These are phyloP conservation scores for Cyclospora cayetanensis DNA, from an alignment of 169 alveolate species.

Conservation along the genomic window DNA sequence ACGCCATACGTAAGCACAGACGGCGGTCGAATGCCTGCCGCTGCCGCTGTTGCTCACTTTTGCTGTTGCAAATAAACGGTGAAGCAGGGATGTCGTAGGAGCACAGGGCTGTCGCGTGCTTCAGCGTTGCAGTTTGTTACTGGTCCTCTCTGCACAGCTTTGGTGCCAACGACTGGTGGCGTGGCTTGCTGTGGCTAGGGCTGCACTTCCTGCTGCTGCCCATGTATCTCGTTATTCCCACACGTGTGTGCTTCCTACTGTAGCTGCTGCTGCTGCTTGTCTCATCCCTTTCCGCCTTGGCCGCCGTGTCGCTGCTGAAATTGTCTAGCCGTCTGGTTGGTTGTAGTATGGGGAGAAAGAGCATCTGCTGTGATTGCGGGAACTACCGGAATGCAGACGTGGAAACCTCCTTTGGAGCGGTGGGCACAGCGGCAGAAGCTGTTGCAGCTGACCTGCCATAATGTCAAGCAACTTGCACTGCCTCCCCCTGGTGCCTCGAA, in stretches of 20 bases:
- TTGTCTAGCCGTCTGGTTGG: not conserved
- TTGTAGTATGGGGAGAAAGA: not conserved
- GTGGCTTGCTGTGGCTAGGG: not conserved
- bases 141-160: not conserved
- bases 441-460: conserved; percentile 6
- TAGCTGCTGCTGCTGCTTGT: not conserved
- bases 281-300: not conserved
- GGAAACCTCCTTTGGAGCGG: conserved; percentile 46
- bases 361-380: not conserved
- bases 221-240: not conserved
- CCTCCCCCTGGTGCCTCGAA: not conserved
- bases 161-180: not conserved
- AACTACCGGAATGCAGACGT: not conserved
- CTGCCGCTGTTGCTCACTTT: not conserved
- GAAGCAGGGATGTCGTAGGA: not conserved
- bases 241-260: not conserved
- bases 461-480: not conserved
- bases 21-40: not conserved
- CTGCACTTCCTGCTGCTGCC: not conserved
- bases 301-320: not conserved
- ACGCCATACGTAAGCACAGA: conserved; percentile 39
- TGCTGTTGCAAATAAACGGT: not conserved
- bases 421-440: conserved; percentile 37
- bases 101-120: not conserved
- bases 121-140: not conserved